Evolutionary conservation across 2,329 filamentous ascomycete species (phyloP).

Genomic region (Hypoxylon sp.): DNA sequence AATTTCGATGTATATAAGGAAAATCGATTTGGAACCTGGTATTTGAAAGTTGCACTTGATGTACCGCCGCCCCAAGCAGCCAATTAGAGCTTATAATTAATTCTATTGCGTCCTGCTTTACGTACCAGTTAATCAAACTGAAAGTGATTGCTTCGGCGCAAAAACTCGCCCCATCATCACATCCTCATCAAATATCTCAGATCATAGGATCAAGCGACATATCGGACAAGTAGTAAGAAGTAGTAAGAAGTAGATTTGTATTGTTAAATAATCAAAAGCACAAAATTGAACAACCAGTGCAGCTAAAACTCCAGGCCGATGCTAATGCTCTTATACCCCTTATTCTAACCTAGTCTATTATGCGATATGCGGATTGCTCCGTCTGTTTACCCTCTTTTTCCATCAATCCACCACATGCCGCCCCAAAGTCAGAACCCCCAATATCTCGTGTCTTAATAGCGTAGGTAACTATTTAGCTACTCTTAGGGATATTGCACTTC

Average conservation of each 20-base stretch:
- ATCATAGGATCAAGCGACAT: too few species aligned
- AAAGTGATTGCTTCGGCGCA: too few species aligned
- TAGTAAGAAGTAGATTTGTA: too few species aligned
- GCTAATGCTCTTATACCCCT: slow-evolving; percentile 18
- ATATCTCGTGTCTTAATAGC: too few species aligned
- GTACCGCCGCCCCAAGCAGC: too few species aligned
- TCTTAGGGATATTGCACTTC: slow-evolving; percentile 56
- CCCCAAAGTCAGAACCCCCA: neutral
- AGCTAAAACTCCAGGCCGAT: slow-evolving; percentile 25
- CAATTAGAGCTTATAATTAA: too few species aligned
- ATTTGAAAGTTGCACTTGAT: neutral
- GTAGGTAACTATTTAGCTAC: slow-evolving; percentile 34
- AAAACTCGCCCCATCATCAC: too few species aligned
- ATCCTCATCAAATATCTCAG: too few species aligned
- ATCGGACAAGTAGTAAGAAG: too few species aligned
- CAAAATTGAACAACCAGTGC: slow-evolving; percentile 5
- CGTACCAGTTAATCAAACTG: too few species aligned
- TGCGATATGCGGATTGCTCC: neutral
- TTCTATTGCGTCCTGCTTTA: too few species aligned
- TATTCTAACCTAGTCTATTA: neutral
- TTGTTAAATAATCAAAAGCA: too few species aligned
- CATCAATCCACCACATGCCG: neutral
- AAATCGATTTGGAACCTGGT: neutral
- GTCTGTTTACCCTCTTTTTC: neutral
- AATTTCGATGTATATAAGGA: neutral